phyloP scores from a whole-genome alignment of 2,329 filamentous ascomycete species.

The Apiospora rasikravindrae region DNA sequence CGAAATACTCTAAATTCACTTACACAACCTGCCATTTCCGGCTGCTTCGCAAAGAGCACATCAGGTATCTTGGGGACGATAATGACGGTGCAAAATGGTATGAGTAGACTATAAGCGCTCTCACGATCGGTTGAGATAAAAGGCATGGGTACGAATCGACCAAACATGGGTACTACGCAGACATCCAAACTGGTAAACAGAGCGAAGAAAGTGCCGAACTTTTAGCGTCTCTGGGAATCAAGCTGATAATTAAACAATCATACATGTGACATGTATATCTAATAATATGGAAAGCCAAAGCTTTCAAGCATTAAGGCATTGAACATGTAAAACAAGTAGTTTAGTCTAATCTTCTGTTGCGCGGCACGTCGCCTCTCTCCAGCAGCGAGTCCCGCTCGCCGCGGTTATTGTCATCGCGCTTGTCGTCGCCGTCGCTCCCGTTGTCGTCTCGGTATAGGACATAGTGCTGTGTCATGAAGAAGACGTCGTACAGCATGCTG shows the following conservation, averaged over 20 bases:
- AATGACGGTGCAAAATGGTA: background rate
- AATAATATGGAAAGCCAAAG: background rate
- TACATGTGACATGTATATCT: background rate
- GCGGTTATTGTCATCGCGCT: conserved; percentile 28
- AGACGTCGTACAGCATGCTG: conserved; percentile 81
- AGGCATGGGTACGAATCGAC: background rate
- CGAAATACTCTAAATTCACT: background rate
- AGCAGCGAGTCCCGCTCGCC: conserved; percentile 45
- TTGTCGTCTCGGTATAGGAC: conserved; percentile 64
- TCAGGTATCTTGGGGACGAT: background rate
- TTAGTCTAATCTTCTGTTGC: conserved; percentile 40
- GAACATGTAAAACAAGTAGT: background rate
- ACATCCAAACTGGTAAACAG: too few relatives aligned
- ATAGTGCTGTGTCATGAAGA: conserved; percentile 92
- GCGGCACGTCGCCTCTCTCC: conserved; percentile 33
- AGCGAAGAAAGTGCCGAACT: background rate
- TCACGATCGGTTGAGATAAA: background rate
- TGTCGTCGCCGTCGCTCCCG: background rate
- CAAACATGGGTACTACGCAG: background rate
- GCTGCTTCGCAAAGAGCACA: too few relatives aligned
- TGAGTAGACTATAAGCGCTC: background rate
- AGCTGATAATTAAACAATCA: too few relatives aligned
- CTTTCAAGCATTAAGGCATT: background rate
- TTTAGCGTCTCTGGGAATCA: background rate
- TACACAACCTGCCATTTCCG: background rate